Evolutionary conservation across 2,329 filamentous ascomycete genomes (phyloP), one percentile per base, ranked within the genome.

Genomic region (Trichoderma sp.): DNA sequence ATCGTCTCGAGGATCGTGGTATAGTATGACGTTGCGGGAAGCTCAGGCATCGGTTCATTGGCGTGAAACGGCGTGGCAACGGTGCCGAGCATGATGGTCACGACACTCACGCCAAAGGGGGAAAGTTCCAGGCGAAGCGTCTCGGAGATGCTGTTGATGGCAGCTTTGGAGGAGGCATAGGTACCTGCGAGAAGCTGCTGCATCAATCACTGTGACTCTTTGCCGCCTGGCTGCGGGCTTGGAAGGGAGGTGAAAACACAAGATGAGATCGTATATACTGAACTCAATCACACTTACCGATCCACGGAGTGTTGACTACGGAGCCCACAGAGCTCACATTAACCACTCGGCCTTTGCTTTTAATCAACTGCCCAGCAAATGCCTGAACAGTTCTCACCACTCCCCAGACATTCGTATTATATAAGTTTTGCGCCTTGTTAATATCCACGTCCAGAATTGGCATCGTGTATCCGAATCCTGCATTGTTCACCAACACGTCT

Each of bases 401-500:
- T 4, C 72, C 74, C 70, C 75, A 77, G 35, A 79, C 68, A 27
- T 79, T 79, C 7, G 72, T 67, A 25, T 78, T 74, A 34, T 75
- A 77, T 3, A 76, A 66, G 0, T 70, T 64, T 39, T 73, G 71
- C 1, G 73, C 74, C n/a, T 64, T 53, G 2, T 70, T 70, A 7
- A 75, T 64, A 3, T 73, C 68, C 56, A 72, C 59, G 37, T 77
- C 74, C 3, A 75, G 59, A 6, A 73, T 63, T 13, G 75, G 75
- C 71, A 74, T 74, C 0, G 70, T 70, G 61, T 75, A 75, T 29
- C 70, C 71, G n/a, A 67, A 61, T 2, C 73, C 74, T 3, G 76
- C 75, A 69, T 78, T 78, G 45, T 78, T 78, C 29, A 78, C 70
- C 19, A 78, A 72, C n/a, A 76, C 65, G 32, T 78, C 73, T 3